Evolutionary conservation across 108 stramenopile genomes (phyloP).

Genomic region (Aureococcus anophagefferens): DNA sequence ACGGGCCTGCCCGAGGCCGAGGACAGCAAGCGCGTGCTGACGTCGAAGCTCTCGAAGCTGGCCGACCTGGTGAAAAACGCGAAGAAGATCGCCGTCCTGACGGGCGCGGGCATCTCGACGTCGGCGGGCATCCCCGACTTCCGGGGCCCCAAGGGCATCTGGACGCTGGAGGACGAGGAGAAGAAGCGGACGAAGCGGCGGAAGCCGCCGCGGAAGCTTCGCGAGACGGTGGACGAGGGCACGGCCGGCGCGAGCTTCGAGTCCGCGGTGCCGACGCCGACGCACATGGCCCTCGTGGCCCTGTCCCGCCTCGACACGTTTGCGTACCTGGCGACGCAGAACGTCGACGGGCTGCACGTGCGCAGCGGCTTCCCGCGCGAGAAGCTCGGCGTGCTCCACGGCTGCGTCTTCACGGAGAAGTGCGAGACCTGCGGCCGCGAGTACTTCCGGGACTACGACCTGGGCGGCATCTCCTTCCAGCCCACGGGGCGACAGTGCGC

Average conservation of each 20-base stretch:
- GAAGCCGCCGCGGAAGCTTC: conserved; percentile 15
- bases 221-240: conserved; percentile 1
- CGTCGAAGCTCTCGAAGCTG: conserved; percentile 46
- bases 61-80: conserved; percentile 40
- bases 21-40: conserved; percentile 49
- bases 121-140: conserved; percentile 90
- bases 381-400: conserved; percentile 60
- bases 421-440: conserved; percentile 60
- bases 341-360: conserved; percentile 76
- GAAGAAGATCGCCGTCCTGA: conserved; percentile 59
- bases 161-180: conserved; percentile 60
- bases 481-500: conserved; percentile 59
- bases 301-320: conserved; percentile 22
- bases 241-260: conserved; percentile 33
- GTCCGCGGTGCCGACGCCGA: conserved; percentile 56
- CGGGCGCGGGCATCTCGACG: conserved; percentile 90
- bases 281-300: conserved; percentile 60
- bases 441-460: conserved; percentile 61
- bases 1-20: conserved; percentile 69
- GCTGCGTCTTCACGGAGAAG: conserved; percentile 75
- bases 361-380: conserved; percentile 55
- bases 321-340: conserved; percentile 62
- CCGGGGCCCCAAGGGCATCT: conserved; percentile 84
- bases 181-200: conserved; percentile 13
- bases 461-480: conserved; percentile 65